A percentile compares a stretch with the other conserved stretches of the same genome.
Conservation (phyloP, 2,329 filamentous ascomycete genomes). For the Botrytis aclada region DNA sequence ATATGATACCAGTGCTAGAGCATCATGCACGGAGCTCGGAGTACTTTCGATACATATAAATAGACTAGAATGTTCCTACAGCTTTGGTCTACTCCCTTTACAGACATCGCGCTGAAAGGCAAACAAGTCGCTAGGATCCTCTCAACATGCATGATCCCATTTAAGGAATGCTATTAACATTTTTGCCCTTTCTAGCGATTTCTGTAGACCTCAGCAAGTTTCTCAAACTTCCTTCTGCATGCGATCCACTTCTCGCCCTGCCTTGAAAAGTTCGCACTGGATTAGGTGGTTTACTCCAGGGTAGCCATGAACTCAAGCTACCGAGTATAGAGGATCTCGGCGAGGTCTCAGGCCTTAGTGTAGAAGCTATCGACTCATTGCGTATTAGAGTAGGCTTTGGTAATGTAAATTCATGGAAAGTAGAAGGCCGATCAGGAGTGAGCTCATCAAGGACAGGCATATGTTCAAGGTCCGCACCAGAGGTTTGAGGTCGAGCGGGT, state of each 20-base stretch:
- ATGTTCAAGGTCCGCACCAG: constrained; percentile 39
- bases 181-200: constrained; percentile 36
- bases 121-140: neutral
- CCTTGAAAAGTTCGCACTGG: constrained; percentile 26
- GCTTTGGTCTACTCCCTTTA: neutral
- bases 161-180: constrained; percentile 26
- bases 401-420: constrained; percentile 26
- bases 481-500: constrained; percentile 56
- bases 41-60: neutral
- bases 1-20: neutral
- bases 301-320: constrained; percentile 37
- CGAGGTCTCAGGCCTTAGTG: constrained; percentile 25
- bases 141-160: neutral
- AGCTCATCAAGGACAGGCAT: constrained; percentile 23
- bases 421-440: constrained; percentile 23
- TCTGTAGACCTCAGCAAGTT: constrained; percentile 47
- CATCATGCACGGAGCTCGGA: neutral
- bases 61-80: neutral
- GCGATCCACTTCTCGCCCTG: constrained; percentile 39
- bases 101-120: neutral
- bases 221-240: constrained; percentile 56
- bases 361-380: constrained; percentile 34
- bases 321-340: constrained; percentile 30
- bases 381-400: constrained; percentile 29
- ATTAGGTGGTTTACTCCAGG: constrained; percentile 28